Percentiles rank a stretch among this genome's conserved stretches.
Evolutionary conservation across 441 rosid genomes (phyloP).

Genomic region (Theobroma grandiflorum): DNA sequence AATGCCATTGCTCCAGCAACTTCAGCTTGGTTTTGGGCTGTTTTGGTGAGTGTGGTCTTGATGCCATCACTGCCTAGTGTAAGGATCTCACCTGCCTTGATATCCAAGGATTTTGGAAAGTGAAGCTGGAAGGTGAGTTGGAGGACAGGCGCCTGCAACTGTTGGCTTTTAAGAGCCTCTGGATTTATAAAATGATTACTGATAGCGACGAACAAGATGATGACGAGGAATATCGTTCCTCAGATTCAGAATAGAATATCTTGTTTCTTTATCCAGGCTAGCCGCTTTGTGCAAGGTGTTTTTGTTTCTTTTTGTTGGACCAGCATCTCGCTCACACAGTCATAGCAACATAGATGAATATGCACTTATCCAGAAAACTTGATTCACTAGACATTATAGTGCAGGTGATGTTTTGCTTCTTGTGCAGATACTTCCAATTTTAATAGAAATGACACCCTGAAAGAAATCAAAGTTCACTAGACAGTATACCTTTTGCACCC

Average conservation of each 20-base stretch:
- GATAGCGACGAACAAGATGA: not conserved
- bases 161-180: constrained; percentile 4
- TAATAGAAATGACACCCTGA: not conserved
- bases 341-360: not conserved
- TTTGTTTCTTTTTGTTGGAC: not conserved
- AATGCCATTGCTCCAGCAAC: constrained; percentile 24
- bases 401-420: not conserved
- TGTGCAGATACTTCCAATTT: not conserved
- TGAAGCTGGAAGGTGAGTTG: constrained; percentile 15
- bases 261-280: constrained; percentile 11
- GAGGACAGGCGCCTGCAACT: constrained; percentile 13
- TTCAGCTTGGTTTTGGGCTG: constrained; percentile 17
- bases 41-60: not conserved
- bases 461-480: not conserved
- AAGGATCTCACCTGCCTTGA: constrained; percentile 19
- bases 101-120: constrained; percentile 19
- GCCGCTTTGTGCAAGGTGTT: not conserved
- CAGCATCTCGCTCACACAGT: not conserved
- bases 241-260: constrained; percentile 6
- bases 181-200: not conserved
- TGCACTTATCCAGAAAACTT: not conserved
- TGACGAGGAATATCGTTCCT: constrained; percentile 17
- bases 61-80: constrained; percentile 17
- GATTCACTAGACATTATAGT: not conserved
- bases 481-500: not conserved